Evolutionary conservation across 2,329 filamentous ascomycete genomes (phyloP).

Genomic region (Podosphaera fusca): DNA sequence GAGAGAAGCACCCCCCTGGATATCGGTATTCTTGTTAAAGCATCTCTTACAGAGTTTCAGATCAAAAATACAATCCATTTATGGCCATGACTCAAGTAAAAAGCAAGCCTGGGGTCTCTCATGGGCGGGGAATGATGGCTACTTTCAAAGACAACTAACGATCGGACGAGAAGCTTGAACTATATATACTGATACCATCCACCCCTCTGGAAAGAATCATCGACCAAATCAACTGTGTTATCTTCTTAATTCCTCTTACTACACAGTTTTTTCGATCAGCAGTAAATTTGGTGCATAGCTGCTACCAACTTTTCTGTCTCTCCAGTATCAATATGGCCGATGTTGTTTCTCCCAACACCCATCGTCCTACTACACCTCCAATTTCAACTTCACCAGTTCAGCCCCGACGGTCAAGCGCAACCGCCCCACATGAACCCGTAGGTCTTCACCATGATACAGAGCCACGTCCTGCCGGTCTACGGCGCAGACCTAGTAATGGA

Average conservation of each 20-base stretch:
- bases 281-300: neutral
- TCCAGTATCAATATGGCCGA: neutral
- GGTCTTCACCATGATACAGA: neutral
- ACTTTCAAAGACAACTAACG: neutral
- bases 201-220: neutral
- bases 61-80: neutral
- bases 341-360: neutral
- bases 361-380: neutral
- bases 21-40: too few species aligned
- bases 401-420: neutral
- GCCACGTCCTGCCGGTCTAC: neutral
- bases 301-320: neutral
- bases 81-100: neutral
- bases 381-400: neutral
- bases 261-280: neutral
- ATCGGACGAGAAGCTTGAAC: neutral
- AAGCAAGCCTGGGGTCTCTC: neutral
- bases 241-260: neutral
- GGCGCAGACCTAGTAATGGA: neutral
- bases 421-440: neutral
- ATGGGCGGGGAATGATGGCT: neutral
- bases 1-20: neutral
- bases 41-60: neutral
- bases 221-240: neutral
- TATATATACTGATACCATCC: neutral